phyloP scores from a whole-genome alignment of 129 eudicot genomes.

The Lonicera japonica region DNA sequence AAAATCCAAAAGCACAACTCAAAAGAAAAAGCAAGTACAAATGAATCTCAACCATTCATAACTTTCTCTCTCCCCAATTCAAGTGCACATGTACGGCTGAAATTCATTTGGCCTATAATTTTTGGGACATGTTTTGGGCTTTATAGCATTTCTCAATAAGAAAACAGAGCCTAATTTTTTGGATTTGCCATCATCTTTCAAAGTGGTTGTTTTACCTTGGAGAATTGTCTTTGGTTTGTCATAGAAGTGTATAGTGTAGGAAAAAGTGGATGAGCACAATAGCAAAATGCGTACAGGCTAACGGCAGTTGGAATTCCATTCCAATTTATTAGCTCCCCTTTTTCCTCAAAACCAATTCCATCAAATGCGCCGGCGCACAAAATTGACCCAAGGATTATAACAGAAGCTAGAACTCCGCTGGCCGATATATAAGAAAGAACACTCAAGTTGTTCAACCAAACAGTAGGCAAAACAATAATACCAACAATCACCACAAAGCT shows the following conservation, averaged over 20 bases:
- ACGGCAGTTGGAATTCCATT: slow-evolving; percentile 69
- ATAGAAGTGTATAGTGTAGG: slow-evolving; percentile 80
- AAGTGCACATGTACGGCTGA: no score
- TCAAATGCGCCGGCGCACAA: slow-evolving; percentile 66
- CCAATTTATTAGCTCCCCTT: slow-evolving; percentile 43
- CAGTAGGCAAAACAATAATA: slow-evolving; percentile 56
- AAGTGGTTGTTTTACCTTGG: slow-evolving; percentile 40
- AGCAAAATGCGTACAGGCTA: slow-evolving; percentile 81
- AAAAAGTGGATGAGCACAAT: slow-evolving; percentile 88
- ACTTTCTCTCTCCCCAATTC: no score
- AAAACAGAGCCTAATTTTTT: no score
- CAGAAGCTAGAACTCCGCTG: slow-evolving; percentile 62
- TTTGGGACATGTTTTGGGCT: no score
- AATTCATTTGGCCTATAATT: no score
- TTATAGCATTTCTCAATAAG: no score
- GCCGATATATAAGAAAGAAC: slow-evolving; percentile 74
- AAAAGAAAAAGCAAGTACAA: no score
- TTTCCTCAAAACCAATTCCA: slow-evolving; percentile 66
- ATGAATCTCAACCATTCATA: no score
- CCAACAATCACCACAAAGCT: slow-evolving; percentile 54
- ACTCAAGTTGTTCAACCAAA: slow-evolving; percentile 53
- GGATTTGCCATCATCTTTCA: neutral
- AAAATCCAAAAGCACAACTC: no score
- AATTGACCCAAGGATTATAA: slow-evolving; percentile 50
- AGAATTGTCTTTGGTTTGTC: slow-evolving; percentile 62